Conservation (phyloP, 2,329 filamentous ascomycete species). For the Arthrocladium fulminans region DNA sequence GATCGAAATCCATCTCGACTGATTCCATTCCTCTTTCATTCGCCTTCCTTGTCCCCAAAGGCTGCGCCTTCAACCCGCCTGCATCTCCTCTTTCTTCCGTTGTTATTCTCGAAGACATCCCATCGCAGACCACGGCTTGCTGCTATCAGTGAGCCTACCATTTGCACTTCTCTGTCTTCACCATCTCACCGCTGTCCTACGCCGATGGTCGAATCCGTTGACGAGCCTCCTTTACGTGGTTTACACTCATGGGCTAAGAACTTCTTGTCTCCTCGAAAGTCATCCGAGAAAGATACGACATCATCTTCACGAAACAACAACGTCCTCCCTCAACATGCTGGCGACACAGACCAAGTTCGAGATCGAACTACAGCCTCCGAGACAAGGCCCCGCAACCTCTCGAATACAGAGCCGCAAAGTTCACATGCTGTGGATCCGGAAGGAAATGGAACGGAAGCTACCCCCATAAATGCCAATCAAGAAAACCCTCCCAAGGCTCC, state of each 20-base stretch:
- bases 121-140: slow-evolving; percentile 4
- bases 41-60: neutral
- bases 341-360: slow-evolving; percentile 13
- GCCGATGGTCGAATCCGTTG: slow-evolving; percentile 48
- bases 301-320: slow-evolving; percentile 18
- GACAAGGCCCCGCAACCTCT: slow-evolving; percentile 5
- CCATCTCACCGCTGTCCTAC: slow-evolving; percentile 16
- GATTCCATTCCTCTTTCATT: neutral
- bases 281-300: slow-evolving; percentile 12
- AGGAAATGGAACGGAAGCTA: slow-evolving; percentile 43
- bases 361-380: slow-evolving; percentile 9
- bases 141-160: slow-evolving; percentile 2
- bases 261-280: slow-evolving; percentile 15
- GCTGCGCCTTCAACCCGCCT: slow-evolving; percentile 3
- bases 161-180: neutral
- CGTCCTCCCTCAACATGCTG: slow-evolving; percentile 24
- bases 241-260: slow-evolving; percentile 40
- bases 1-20: slow-evolving; percentile 22
- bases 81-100: slow-evolving; percentile 1
- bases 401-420: slow-evolving; percentile 24
- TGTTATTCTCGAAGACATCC: slow-evolving; percentile 2
- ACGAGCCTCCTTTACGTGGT: slow-evolving; percentile 44
- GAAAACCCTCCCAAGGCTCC: slow-evolving; percentile 29
- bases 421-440: slow-evolving; percentile 38
- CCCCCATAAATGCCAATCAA: slow-evolving; percentile 38